A percentile compares a stretch with the other conserved stretches of the same genome.
phyloP scores from a whole-genome alignment of 371 early-diverging fungal species.

The Mortierella polycephala region DNA sequence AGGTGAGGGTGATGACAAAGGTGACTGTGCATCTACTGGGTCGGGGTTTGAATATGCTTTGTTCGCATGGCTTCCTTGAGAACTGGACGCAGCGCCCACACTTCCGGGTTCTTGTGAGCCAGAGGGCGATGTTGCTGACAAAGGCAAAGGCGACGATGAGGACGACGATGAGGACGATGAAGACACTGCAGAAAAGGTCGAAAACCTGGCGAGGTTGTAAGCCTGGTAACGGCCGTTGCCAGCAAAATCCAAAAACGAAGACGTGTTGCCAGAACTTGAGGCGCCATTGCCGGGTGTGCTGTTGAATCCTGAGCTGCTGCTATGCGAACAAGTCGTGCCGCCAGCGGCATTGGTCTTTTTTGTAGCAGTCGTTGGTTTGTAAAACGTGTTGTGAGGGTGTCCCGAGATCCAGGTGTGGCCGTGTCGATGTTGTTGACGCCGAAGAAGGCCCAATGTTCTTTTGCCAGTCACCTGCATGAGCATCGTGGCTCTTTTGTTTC shows the following conservation, averaged over 20 bases:
- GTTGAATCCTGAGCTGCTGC: conserved; percentile 7
- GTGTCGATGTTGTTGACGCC: conserved; percentile 16
- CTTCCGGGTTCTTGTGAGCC: not conserved
- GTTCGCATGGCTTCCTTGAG: conserved; percentile 7
- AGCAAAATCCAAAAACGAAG: conserved; percentile 42
- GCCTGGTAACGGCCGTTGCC: conserved; percentile 51
- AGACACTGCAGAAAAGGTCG: conserved; percentile 31
- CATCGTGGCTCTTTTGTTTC: not conserved
- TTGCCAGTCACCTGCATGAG: conserved; percentile 21
- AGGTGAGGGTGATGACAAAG: conserved; percentile 12
- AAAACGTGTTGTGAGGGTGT: conserved; percentile 43
- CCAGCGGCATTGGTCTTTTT: conserved; percentile 6
- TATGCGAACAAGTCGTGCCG: not conserved
- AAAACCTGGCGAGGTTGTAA: conserved; percentile 44
- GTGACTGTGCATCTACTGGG: conserved; percentile 32
- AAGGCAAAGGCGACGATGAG: not conserved
- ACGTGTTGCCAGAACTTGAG: conserved; percentile 4
- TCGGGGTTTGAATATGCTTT: conserved; percentile 40
- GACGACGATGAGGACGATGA: conserved; percentile 24
- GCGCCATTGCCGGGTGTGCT: not conserved
- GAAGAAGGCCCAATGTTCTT: conserved; percentile 9
- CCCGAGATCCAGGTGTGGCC: conserved; percentile 53
- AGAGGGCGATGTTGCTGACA: not conserved
- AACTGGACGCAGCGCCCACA: not conserved
- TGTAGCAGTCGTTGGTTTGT: conserved; percentile 19